Evolutionary conservation across 768 basidiomycete genomes (phyloP).

Genomic region (Chalciporus piperatus): DNA sequence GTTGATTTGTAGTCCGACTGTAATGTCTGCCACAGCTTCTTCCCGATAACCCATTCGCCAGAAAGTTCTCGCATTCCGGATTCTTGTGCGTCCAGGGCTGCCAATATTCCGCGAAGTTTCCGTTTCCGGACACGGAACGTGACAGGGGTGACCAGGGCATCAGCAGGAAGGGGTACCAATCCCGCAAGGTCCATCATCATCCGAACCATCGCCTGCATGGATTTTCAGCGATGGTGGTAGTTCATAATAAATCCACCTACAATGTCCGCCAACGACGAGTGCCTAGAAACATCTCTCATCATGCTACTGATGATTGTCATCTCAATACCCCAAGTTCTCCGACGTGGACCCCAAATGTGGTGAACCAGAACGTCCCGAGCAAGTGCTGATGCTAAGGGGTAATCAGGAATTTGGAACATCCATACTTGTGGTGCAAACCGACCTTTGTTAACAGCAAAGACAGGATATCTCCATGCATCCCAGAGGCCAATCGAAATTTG

Average conservation of each 20-base stretch:
- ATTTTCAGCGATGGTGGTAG: slow-evolving; percentile 1
- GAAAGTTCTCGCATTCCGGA: slow-evolving; percentile 76
- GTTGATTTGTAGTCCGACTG: slow-evolving; percentile 75
- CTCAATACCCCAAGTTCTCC: slow-evolving; percentile 90
- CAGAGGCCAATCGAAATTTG: slow-evolving; percentile 57
- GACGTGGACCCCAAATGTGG: slow-evolving; percentile 82
- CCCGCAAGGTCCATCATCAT: slow-evolving; percentile 75
- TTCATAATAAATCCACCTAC: slow-evolving; percentile 38
- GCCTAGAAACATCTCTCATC: slow-evolving; percentile 79
- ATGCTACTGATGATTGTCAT: slow-evolving; percentile 88
- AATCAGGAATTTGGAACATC: neutral
- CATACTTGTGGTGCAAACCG: neutral
- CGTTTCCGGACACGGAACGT: slow-evolving; percentile 80
- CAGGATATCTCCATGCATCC: slow-evolving; percentile 71
- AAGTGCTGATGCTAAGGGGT: slow-evolving; percentile 30
- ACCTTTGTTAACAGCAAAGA: slow-evolving; percentile 70
- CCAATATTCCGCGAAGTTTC: slow-evolving; percentile 75
- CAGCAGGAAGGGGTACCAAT: slow-evolving; percentile 82
- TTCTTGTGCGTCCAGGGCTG: slow-evolving; percentile 70
- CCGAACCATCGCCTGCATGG: slow-evolving; percentile 46
- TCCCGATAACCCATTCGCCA: slow-evolving; percentile 97
- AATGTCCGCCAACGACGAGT: slow-evolving; percentile 82
- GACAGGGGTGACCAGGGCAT: slow-evolving; percentile 93
- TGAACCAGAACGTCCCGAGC: slow-evolving; percentile 73
- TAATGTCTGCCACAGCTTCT: slow-evolving; percentile 82